Evolutionary conservation across 2,329 filamentous ascomycete species (phyloP).

Genomic region (Aspergillus nomiae): DNA sequence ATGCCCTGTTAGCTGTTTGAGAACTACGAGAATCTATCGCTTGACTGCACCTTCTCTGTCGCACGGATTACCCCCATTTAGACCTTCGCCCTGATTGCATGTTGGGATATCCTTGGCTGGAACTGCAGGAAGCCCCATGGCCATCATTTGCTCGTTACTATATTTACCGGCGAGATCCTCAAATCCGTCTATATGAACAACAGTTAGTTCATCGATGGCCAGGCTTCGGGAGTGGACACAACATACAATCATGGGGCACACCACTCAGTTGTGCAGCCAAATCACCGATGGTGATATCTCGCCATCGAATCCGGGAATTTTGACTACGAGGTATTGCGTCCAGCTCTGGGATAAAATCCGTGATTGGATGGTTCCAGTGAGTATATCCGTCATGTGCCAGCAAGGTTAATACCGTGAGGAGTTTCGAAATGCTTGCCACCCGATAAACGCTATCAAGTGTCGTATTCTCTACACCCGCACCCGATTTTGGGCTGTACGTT

Average conservation of each 20-base stretch:
- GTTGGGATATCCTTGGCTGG: not conserved
- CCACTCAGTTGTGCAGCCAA: constrained; percentile 42
- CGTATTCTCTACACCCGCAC: constrained; percentile 16
- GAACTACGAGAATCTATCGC: not conserved
- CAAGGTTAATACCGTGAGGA: constrained; percentile 43
- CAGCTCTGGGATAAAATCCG: constrained; percentile 30
- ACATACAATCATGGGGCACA: constrained; percentile 40
- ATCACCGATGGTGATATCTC: constrained; percentile 40
- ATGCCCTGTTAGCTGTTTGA: not conserved
- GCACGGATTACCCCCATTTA: not conserved
- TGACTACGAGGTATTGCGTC: constrained; percentile 16
- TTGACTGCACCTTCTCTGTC: not conserved
- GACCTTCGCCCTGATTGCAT: not conserved
- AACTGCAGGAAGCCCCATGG: not conserved
- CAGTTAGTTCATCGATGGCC: not conserved
- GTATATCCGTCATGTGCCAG: constrained; percentile 29
- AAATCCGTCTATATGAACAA: not conserved
- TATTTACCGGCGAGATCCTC: not conserved
- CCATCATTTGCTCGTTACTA: not conserved
- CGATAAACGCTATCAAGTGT: constrained; percentile 47
- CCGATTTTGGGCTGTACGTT: not conserved
- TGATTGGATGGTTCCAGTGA: constrained; percentile 23
- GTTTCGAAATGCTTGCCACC: constrained; percentile 47
- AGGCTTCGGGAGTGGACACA: not conserved
- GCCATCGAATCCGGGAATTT: constrained; percentile 27